Conservation (phyloP, 805 yeast genomes). For the Barnettozyma vustinii region DNA sequence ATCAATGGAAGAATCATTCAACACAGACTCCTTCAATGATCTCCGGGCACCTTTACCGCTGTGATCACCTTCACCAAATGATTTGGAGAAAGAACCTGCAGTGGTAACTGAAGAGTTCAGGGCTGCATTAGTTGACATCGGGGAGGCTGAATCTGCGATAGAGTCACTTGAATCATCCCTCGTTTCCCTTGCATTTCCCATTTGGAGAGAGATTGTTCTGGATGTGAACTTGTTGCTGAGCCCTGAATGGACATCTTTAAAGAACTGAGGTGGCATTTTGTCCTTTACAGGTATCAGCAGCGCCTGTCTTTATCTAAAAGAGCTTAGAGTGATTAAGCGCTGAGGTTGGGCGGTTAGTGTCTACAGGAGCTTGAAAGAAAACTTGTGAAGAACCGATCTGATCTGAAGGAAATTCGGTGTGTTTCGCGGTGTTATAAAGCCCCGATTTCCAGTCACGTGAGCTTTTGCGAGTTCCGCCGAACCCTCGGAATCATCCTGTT, state of each 20-base stretch:
- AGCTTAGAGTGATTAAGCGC: not conserved
- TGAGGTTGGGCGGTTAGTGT: not conserved
- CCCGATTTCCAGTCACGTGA: slow-evolving; percentile 1
- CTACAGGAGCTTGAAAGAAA: not conserved
- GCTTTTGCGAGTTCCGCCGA: slow-evolving; percentile 1
- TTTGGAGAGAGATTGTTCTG: slow-evolving; percentile 18
- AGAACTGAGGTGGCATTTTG: slow-evolving; percentile 22
- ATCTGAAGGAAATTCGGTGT: not conserved
- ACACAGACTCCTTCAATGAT: not conserved
- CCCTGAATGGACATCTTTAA: slow-evolving; percentile 20
- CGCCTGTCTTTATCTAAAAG: not conserved
- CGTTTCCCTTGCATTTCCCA: slow-evolving; percentile 8
- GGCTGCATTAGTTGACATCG: not conserved
- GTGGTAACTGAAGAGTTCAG: slow-evolving; percentile 6
- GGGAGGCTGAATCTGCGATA: not conserved
- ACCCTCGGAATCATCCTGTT: not conserved
- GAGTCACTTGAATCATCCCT: slow-evolving; percentile 7
- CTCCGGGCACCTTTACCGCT: slow-evolving; percentile 3
- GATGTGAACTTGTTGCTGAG: slow-evolving; percentile 21
- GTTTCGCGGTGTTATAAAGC: not conserved
- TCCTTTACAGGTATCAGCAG: not conserved
- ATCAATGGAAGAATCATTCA: slow-evolving; percentile 7
- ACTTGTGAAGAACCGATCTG: not conserved
- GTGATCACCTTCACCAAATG: slow-evolving; percentile 4
- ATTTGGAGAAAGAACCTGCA: slow-evolving; percentile 8